A percentile compares a stretch with the other conserved stretches of the same genome.
Conservation (phyloP, 441 rosid species). For the Eutrema salsugineum region DNA sequence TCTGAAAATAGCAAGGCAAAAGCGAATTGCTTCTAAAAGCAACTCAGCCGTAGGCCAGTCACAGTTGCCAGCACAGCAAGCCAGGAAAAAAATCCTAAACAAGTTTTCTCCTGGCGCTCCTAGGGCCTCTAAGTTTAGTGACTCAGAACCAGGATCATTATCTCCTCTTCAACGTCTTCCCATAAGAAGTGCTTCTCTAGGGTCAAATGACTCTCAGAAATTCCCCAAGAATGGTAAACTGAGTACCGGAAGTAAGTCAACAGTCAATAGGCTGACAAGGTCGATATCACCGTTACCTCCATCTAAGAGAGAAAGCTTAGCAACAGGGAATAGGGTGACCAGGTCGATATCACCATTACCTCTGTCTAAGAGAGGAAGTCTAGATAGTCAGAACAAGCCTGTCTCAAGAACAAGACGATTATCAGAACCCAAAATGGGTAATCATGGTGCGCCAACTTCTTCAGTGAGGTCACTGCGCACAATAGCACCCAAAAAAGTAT, state of each 20-base stretch:
- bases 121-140: constrained; percentile 81
- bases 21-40: constrained; percentile 85
- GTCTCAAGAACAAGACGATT: constrained; percentile 77
- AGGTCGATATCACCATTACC: constrained; percentile 73
- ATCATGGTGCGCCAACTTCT: constrained; percentile 35
- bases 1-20: constrained; percentile 85
- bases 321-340: constrained; percentile 57
- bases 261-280: constrained; percentile 55
- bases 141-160: constrained; percentile 69
- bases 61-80: constrained; percentile 39
- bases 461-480: constrained; percentile 48
- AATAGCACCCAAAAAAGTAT: constrained; percentile 42
- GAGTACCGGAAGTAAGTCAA: constrained; percentile 50
- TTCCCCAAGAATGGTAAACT: constrained; percentile 52
- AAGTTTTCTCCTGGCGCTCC: constrained; percentile 70
- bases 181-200: constrained; percentile 44
- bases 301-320: constrained; percentile 50
- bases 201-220: constrained; percentile 49
- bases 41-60: constrained; percentile 51
- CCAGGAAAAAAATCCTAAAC: constrained; percentile 48
- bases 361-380: constrained; percentile 55
- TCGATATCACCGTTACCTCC: constrained; percentile 69
- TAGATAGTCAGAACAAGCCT: constrained; percentile 49
- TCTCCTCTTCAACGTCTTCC: constrained; percentile 71
- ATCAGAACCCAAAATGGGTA: constrained; percentile 76